Evolutionary conservation across 2,329 filamentous ascomycete genomes (phyloP).

Genomic region (Hypoxylon sp.): DNA sequence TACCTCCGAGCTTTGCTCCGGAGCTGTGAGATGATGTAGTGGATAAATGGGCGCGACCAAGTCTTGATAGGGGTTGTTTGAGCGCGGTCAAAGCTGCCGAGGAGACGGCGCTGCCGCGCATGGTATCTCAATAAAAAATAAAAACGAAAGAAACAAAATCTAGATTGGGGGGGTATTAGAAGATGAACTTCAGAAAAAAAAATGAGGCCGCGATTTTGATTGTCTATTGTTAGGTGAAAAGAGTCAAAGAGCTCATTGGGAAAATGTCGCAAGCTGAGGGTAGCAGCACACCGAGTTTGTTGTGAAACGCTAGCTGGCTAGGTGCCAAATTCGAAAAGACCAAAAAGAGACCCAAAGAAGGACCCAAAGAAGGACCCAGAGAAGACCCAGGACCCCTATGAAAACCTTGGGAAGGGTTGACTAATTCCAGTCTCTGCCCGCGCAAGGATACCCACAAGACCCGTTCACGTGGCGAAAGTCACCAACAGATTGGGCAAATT

Average conservation of each 20-base stretch:
- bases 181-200: conserved; percentile 4
- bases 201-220: neutral
- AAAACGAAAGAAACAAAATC: conserved; percentile 7
- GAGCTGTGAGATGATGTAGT: conserved; percentile 45
- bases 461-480: conserved; percentile 32
- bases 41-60: conserved; percentile 48
- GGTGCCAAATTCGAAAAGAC: conserved; percentile 9
- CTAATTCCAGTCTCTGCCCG: conserved; percentile 3
- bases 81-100: conserved; percentile 51
- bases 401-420: conserved; percentile 1
- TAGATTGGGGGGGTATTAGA: neutral
- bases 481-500: conserved; percentile 14
- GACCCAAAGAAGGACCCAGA: neutral
- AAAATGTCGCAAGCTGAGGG: conserved; percentile 40
- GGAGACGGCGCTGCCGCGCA: conserved; percentile 51
- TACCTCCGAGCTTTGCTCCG: conserved; percentile 41
- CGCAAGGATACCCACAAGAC: conserved; percentile 10
- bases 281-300: conserved; percentile 27
- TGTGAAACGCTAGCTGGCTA: conserved; percentile 20
- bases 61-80: conserved; percentile 47
- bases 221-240: conserved; percentile 28
- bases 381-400: conserved; percentile 7
- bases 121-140: conserved; percentile 41
- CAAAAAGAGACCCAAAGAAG: conserved; percentile 1
- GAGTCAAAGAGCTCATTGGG: conserved; percentile 17